Conservation (phyloP, 768 basidiomycete species). For the Tephrocybe sp. region DNA sequence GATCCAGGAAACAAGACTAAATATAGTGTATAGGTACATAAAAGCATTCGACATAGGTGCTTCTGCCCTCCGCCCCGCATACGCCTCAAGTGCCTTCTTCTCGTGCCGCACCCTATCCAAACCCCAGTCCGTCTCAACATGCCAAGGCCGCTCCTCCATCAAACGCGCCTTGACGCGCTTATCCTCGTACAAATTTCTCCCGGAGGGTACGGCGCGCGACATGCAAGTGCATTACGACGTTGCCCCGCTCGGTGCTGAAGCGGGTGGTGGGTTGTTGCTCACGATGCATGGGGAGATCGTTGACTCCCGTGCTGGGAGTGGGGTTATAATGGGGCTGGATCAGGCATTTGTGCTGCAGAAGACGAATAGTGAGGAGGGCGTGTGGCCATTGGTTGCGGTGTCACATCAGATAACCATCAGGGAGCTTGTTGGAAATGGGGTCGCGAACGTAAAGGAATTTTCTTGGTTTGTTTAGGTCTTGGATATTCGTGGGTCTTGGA, state of each 20-base stretch:
- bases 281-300: conserved; percentile 26
- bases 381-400: conserved; percentile 28
- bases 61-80: conserved; percentile 22
- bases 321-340: conserved; percentile 19
- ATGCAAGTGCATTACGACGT: conserved; percentile 23
- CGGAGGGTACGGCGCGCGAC: background rate
- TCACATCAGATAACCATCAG: conserved; percentile 25
- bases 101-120: conserved; percentile 18
- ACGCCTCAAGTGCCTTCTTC: conserved; percentile 27
- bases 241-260: conserved; percentile 11
- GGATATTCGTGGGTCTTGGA: background rate
- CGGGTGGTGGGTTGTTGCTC: conserved; percentile 22
- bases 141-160: conserved; percentile 17
- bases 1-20: conserved; percentile 3
- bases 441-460: conserved; percentile 6
- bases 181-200: conserved; percentile 23
- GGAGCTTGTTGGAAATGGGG: background rate
- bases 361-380: background rate
- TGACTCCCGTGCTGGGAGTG: conserved; percentile 6
- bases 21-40: conserved; percentile 18
- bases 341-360: conserved; percentile 29
- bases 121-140: conserved; percentile 6
- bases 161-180: conserved; percentile 5
- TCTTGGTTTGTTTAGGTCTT: background rate
- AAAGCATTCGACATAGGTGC: conserved; percentile 26